Evolutionary conservation across 2,329 filamentous ascomycete genomes (phyloP).

Genomic region (Trichoderma pleuroti): DNA sequence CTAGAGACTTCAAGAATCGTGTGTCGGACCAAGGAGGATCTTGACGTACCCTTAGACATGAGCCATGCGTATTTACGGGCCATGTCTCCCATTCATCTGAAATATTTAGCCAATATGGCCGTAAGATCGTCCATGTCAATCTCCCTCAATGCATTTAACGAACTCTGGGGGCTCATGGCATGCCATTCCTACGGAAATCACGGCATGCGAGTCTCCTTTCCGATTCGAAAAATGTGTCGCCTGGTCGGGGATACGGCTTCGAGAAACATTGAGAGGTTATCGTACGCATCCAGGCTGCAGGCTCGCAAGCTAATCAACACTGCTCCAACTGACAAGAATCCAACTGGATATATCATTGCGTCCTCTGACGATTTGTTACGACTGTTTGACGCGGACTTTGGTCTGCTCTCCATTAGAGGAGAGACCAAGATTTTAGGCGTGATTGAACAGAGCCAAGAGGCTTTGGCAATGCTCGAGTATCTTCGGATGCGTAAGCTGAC

Average conservation of each 20-base stretch:
- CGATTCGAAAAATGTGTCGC: slow-evolving; percentile 87
- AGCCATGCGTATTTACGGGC: slow-evolving; percentile 81
- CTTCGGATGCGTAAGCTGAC: slow-evolving; percentile 71
- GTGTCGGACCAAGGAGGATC: slow-evolving; percentile 69
- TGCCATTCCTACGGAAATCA: slow-evolving; percentile 75
- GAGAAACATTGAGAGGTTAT: slow-evolving; percentile 81
- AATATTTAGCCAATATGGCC: slow-evolving; percentile 84
- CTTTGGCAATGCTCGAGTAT: slow-evolving; percentile 80
- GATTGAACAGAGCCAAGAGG: slow-evolving; percentile 74
- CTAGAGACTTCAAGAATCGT: slow-evolving; percentile 76
- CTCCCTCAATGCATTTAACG: slow-evolving; percentile 79
- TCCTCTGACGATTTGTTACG: slow-evolving; percentile 81
- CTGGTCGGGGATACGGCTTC: slow-evolving; percentile 82
- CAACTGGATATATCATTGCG: slow-evolving; percentile 85
- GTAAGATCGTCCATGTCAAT: slow-evolving; percentile 95
- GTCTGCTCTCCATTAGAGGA: slow-evolving; percentile 77
- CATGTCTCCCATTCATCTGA: slow-evolving; percentile 86
- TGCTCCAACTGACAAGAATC: slow-evolving; percentile 73
- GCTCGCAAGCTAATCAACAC: slow-evolving; percentile 87
- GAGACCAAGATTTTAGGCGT: slow-evolving; percentile 83
- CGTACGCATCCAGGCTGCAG: slow-evolving; percentile 79
- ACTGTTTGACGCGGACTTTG: slow-evolving; percentile 84
- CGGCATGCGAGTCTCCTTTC: slow-evolving; percentile 89
- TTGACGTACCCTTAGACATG: slow-evolving; percentile 74
- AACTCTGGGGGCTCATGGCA: slow-evolving; percentile 84